Evolutionary conservation across 1,284 basidiomycete genomes (phyloP), one percentile per base, ranked within the genome.

Genomic region (Anthracocystis panici-leucophaei): DNA sequence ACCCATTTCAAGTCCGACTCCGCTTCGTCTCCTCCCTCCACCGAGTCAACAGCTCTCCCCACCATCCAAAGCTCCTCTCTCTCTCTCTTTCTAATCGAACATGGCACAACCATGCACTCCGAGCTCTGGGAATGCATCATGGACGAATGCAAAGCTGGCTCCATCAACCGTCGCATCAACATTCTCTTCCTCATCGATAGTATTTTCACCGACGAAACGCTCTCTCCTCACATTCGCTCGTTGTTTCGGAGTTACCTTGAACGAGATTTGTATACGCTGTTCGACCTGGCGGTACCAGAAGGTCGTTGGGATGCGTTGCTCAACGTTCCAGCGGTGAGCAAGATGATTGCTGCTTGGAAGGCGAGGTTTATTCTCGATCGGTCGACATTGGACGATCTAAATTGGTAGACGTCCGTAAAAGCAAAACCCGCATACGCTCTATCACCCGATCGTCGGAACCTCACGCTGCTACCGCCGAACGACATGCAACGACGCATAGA

Each of bases 91-190:
- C 93, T 93, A 2, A 88, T 96, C 68, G 94, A 94, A 84, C 91
- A 93, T 84, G 94, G 92, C 60, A 87, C 90, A 1, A 88, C 92
- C 66, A 92, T 93, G 11, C 59, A 60, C 40, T 93, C 96, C 77
- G 94, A 97, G 84, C 87, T 98, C 5, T 97, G 95, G 95, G 94
- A 95, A 75, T 97, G 94, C 82, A 90, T 97, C 52, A 87, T 94
- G 21, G 93, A 96, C 82, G 92, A 96, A 87, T 93, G 91, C 83
- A 94, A 93, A 11, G 18, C 50, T 88, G 93, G 92, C 42, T 91
- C 91, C 1, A 90, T 97, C 44, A 97, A 97, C 85, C 90, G 91
- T 23, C 90, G 93, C 20, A 95, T 97, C 81, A 97, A 97, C 86
- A 91, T 97, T 65, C 87, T 97, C 0, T 95, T 97, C 85, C 91